Conservation (phyloP, 2,329 filamentous ascomycete genomes). For the Hypoxylon sp. region DNA sequence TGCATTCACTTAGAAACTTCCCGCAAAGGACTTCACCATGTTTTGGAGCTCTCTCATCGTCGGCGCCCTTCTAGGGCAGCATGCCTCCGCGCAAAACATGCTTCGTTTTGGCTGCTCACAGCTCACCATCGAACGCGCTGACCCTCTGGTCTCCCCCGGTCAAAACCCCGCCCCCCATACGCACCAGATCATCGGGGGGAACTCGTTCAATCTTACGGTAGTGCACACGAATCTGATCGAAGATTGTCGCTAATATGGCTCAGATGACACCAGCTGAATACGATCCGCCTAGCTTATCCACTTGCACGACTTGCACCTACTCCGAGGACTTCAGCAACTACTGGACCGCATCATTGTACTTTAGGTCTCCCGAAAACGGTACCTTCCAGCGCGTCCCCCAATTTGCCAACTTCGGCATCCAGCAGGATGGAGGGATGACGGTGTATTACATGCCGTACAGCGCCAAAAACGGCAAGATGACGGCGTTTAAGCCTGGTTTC, state of each 20-base stretch:
- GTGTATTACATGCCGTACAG: slow-evolving; percentile 60
- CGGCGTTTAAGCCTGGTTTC: slow-evolving; percentile 62
- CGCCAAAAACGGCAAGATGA: slow-evolving; percentile 56
- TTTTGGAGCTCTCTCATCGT: slow-evolving; percentile 35
- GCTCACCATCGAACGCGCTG: slow-evolving; percentile 47
- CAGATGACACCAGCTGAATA: slow-evolving; percentile 44
- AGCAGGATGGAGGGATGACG: slow-evolving; percentile 58
- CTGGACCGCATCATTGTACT: slow-evolving; percentile 56
- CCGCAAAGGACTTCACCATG: slow-evolving; percentile 35
- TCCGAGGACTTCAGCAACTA: slow-evolving; percentile 56
- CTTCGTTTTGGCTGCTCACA: slow-evolving; percentile 49
- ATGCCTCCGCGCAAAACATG: slow-evolving; percentile 44
- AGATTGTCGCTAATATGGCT: slow-evolving; percentile 12
- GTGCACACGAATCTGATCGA: slow-evolving; percentile 22
- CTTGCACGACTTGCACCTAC: slow-evolving; percentile 58
- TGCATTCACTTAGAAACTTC: slow-evolving; percentile 18
- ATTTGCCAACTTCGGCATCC: slow-evolving; percentile 51
- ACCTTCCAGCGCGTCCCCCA: slow-evolving; percentile 57
- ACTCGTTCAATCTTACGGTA: slow-evolving; percentile 49
- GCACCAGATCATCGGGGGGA: slow-evolving; percentile 47
- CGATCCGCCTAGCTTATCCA: slow-evolving; percentile 47
- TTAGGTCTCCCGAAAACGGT: slow-evolving; percentile 53
- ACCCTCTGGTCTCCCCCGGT: slow-evolving; percentile 47
- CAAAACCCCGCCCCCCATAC: slow-evolving; percentile 43
- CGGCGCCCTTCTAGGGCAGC: slow-evolving; percentile 41